Evolutionary conservation across 1,139 yeast genomes (phyloP).

Genomic region (Taphrina communis): DNA sequence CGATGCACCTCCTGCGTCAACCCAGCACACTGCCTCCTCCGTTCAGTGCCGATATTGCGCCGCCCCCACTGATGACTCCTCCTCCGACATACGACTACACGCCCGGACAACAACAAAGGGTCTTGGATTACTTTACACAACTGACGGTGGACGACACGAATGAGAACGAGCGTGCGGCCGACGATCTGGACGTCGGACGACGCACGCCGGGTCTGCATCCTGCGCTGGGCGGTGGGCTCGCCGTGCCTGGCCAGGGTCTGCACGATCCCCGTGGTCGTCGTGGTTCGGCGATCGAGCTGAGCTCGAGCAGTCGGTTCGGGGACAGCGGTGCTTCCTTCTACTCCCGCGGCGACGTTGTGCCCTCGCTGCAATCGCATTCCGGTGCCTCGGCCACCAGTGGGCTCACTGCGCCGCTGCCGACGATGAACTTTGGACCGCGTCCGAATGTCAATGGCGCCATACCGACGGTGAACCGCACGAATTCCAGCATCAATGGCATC

Average conservation of each 20-base stretch:
- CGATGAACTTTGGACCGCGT: slow-evolving; percentile 15
- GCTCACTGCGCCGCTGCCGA: slow-evolving; percentile 19
- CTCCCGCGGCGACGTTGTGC: slow-evolving; percentile 1
- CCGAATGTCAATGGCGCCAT: slow-evolving; percentile 9
- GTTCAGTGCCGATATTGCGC: slow-evolving; percentile 54
- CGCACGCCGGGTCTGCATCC: slow-evolving; percentile 41
- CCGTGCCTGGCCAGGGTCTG: slow-evolving; percentile 20
- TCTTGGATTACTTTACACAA: slow-evolving; percentile 35
- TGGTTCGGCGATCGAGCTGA: slow-evolving; percentile 30
- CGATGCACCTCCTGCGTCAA: slow-evolving; percentile 55
- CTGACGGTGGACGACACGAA: slow-evolving; percentile 27
- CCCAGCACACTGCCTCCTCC: slow-evolving; percentile 59
- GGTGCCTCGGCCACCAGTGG: slow-evolving; percentile 1
- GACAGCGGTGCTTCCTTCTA: slow-evolving; percentile 21
- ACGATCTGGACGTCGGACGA: slow-evolving; percentile 37
- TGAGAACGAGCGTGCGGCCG: slow-evolving; percentile 32
- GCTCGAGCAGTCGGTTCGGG: slow-evolving; percentile 18
- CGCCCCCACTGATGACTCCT: slow-evolving; percentile 50
- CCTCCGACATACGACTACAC: slow-evolving; percentile 48
- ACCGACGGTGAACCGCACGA: slow-evolving; percentile 14
- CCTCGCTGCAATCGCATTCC: background rate
- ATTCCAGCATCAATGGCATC: slow-evolving; percentile 16
- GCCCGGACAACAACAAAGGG: slow-evolving; percentile 36
- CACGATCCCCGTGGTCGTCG: slow-evolving; percentile 32
- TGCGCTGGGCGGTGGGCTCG: slow-evolving; percentile 14